phyloP scores from a whole-genome alignment of 2,329 filamentous ascomycete genomes.

The Drechslera avenae region DNA sequence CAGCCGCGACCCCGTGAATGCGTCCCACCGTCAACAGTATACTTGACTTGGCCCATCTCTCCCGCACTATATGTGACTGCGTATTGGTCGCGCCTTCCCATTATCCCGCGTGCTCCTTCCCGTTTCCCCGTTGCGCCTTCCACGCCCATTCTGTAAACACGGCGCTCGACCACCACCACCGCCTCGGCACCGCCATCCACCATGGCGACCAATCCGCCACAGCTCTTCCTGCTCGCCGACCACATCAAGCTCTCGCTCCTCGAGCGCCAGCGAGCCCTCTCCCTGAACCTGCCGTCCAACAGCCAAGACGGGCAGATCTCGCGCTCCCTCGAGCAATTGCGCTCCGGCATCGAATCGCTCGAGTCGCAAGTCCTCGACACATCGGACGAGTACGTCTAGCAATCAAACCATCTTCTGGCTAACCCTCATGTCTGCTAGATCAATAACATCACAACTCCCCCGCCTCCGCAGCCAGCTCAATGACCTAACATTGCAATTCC shows the following conservation, averaged over 20 bases:
- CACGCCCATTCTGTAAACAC: not conserved
- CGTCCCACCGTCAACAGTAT: no score
- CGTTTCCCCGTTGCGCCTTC: not conserved
- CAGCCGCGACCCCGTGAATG: no score
- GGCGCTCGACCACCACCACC: constrained; percentile 6
- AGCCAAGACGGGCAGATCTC: constrained; percentile 88
- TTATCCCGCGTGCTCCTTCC: not conserved
- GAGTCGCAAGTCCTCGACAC: constrained; percentile 66
- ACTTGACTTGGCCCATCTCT: no score
- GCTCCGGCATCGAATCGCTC: constrained; percentile 75
- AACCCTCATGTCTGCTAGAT: constrained; percentile 19
- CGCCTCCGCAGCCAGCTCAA: constrained; percentile 74
- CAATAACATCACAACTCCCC: constrained; percentile 62
- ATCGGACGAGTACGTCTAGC: constrained; percentile 57
- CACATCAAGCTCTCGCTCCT: constrained; percentile 96
- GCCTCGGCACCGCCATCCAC: constrained; percentile 11
- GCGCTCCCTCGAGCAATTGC: constrained; percentile 83
- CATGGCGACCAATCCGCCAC: constrained; percentile 60
- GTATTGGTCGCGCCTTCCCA: no score
- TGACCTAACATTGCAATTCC: constrained; percentile 80
- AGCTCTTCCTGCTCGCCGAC: constrained; percentile 91
- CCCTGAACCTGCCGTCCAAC: constrained; percentile 76
- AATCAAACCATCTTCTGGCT: not conserved
- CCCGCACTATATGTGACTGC: no score
- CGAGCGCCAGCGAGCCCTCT: constrained; percentile 85